A percentile compares a stretch with the other conserved stretches of the same genome.
Evolutionary conservation across 371 early-diverging fungal species (phyloP).

Genomic region (Mucor racemosus): DNA sequence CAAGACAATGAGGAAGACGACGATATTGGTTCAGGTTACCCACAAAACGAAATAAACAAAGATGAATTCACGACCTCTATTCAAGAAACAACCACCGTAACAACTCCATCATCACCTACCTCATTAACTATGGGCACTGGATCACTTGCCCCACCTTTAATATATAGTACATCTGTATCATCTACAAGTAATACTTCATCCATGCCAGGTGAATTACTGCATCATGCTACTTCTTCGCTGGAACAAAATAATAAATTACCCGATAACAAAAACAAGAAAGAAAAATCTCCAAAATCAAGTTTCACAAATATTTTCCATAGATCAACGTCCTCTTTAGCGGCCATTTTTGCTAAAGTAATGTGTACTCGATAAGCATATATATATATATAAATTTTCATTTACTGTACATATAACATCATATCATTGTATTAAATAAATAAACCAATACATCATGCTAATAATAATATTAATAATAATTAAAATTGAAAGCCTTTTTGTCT

Average conservation of each 20-base stretch:
- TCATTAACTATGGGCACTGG: not conserved
- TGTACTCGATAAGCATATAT: conserved; percentile 13
- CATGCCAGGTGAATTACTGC: not conserved
- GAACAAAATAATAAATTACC: conserved; percentile 3
- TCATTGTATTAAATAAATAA: too few species aligned
- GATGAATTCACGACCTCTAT: not conserved
- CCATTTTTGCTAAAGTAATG: conserved; percentile 22
- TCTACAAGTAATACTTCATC: not conserved
- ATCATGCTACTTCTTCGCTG: not conserved
- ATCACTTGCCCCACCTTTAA: not conserved
- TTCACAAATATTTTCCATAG: conserved; percentile 12
- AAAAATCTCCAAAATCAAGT: conserved; percentile 3
- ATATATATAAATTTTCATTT: not conserved
- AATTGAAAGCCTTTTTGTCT: too few species aligned
- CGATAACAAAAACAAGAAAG: conserved; percentile 6
- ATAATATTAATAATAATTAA: not conserved
- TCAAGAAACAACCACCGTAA: not conserved
- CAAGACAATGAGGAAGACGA: not conserved
- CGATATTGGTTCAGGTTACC: conserved; percentile 5
- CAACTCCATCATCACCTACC: not conserved
- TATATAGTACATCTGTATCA: not conserved
- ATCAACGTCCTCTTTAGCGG: conserved; percentile 19
- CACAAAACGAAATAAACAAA: not conserved
- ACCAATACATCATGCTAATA: too few species aligned
- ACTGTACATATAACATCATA: not conserved